A percentile compares a stretch with the other conserved stretches of the same genome.
These are phyloP conservation scores for Sclerotinia nivalis DNA, from an alignment of 2,329 filamentous ascomycete genomes.

Conservation along the genomic window DNA sequence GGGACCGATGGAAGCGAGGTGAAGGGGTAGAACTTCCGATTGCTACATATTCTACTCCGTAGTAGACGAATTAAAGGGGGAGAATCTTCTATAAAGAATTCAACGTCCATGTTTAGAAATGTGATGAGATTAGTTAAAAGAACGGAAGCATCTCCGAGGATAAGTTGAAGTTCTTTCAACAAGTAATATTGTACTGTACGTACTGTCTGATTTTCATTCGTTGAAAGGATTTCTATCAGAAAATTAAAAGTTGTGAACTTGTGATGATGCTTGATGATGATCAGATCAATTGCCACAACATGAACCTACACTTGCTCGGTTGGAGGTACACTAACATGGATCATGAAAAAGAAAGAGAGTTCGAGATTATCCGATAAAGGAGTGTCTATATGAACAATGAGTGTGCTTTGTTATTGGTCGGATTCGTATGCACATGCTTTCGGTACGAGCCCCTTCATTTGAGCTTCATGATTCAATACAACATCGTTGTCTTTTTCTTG, in stretches of 20 bases:
- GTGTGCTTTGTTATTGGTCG: neutral
- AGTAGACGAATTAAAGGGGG: neutral
- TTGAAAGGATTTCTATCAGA: neutral
- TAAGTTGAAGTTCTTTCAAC: slow-evolving; percentile 1
- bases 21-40: neutral
- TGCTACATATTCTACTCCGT: neutral
- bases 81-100: too few species aligned
- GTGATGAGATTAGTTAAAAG: neutral
- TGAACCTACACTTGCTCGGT: neutral
- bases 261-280: slow-evolving; percentile 3
- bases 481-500: too few species aligned
- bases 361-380: neutral
- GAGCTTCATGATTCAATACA: slow-evolving; percentile 6
- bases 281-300: slow-evolving; percentile 16
- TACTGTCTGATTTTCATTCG: neutral
- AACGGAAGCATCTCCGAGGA: neutral
- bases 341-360: neutral
- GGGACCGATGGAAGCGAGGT: neutral
- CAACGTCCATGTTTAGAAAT: neutral
- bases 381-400: neutral
- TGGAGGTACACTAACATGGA: neutral
- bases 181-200: neutral
- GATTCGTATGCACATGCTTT: neutral
- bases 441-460: slow-evolving; percentile 11
- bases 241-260: neutral